Evolutionary conservation across 495 filamentous ascomycete genomes (phyloP).

Genomic region (Xylaria sp.): DNA sequence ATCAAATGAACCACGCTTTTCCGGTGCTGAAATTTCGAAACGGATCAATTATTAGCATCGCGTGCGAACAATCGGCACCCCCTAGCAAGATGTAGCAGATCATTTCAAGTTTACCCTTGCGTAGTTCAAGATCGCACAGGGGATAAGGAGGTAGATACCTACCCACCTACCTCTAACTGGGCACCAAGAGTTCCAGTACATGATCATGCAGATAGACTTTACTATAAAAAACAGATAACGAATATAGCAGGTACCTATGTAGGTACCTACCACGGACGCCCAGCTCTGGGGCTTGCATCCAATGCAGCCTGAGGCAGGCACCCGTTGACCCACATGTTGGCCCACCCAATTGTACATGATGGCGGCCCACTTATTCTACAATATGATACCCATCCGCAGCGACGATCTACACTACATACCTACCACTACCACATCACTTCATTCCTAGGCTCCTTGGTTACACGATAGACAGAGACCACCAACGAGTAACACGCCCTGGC

Average conservation of each 20-base stretch:
- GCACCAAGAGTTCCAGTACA: too few species aligned
- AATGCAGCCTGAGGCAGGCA: background rate
- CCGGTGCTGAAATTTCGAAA: background rate
- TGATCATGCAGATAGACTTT: too few species aligned
- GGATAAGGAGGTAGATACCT: too few species aligned
- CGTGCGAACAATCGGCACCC: background rate
- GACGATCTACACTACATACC: background rate
- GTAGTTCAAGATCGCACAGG: too few species aligned
- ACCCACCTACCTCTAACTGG: too few species aligned
- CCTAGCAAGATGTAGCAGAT: background rate
- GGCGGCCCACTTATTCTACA: background rate
- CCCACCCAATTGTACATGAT: slow-evolving; percentile 1
- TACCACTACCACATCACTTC: background rate
- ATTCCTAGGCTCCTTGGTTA: background rate
- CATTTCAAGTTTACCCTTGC: background rate
- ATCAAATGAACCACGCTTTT: background rate
- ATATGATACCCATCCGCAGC: background rate
- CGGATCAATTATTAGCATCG: background rate
- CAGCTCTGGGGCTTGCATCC: background rate
- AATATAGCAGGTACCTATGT: too few species aligned
- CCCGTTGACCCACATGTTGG: background rate
- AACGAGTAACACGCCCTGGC: background rate
- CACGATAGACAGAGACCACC: background rate
- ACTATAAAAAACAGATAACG: too few species aligned
- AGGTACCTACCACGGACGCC: too few species aligned